These are phyloP conservation scores for Boletus albobrunnescens DNA, from an alignment of 1,284 basidiomycete genomes.

Conservation along the genomic window DNA sequence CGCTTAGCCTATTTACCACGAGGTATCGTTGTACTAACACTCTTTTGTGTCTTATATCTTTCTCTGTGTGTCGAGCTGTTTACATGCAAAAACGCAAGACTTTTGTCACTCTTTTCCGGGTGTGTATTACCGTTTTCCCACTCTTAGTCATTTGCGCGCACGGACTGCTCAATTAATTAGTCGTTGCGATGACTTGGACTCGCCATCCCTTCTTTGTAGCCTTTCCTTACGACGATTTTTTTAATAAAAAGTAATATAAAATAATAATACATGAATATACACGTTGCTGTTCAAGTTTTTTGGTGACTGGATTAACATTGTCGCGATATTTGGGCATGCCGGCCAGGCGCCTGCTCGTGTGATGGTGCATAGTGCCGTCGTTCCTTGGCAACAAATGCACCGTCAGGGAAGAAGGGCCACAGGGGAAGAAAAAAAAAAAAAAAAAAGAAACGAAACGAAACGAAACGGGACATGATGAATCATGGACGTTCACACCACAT, in stretches of 20 bases:
- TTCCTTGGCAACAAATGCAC: neutral
- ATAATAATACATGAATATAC: neutral
- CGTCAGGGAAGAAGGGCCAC: too few species aligned
- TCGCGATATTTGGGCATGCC: neutral
- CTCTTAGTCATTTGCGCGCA: neutral
- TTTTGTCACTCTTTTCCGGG: constrained; percentile 13
- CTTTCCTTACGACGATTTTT: neutral
- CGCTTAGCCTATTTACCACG: constrained; percentile 18
- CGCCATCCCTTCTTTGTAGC: neutral
- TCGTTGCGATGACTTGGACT: too few species aligned
- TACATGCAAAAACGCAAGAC: constrained; percentile 9
- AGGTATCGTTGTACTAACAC: constrained; percentile 27
- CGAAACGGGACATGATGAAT: too few species aligned
- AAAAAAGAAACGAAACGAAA: too few species aligned
- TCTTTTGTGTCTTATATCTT: constrained; percentile 17
- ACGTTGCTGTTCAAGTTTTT: too few species aligned
- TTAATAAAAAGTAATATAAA: constrained; percentile 13
- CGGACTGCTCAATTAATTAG: neutral
- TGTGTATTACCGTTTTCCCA: neutral
- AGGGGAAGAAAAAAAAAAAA: too few species aligned
- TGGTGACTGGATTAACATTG: too few species aligned
- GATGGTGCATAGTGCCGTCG: neutral
- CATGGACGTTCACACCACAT: too few species aligned
- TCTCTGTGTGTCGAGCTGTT: constrained; percentile 13
- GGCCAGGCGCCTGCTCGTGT: neutral